Base-by-base conservation (phyloP, 129 eudicot species). In the Glebionis coronaria region DNA sequence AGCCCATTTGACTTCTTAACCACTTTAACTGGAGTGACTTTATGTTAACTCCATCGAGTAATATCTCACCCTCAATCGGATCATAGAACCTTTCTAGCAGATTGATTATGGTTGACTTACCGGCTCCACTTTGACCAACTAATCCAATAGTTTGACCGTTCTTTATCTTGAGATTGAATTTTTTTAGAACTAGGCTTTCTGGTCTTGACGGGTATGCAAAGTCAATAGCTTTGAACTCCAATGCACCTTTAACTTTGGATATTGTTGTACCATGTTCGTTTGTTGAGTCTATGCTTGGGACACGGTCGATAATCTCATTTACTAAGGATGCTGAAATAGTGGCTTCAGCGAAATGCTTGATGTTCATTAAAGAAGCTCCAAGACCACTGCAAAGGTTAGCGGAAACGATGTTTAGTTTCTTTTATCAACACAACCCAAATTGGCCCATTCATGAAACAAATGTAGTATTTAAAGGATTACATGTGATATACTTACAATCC, bases 1-100 rank as follows among this genome's bases (percentile, higher is more conserved):
- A 70, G 53, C 70, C 80, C 14, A 76, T 53, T 54, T 68, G 73
- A 61, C 73, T 61, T 25, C 80, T 63, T 35, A 76, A 68, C 80
- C 75, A 76, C 27, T 76, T 68, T 9, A 76, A 55, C 50, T 76
- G 80, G 51, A 76, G 63, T 19, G 54, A 45, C 56, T 68, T 76
- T 44, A 76, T 53, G 47, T 13, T 63, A 42, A 60, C 61, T 46
- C 80, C 74, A 52, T 75, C 80, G 0, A 75, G 68, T 59, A 68
- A 45, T 65, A 68, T 69, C 73, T 50, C 63, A 16, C 80, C 80
- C 12, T 29, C 14, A 21, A 28, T 44, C n/a, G 81, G 81, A 64
- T 70, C 81, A 47, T 77, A 77, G 70, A 77, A 70, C 49, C 76
- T 70, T 52, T 77, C 76, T 63, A 77, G 40, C 45, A 77, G 72